Evolutionary conservation across 495 filamentous ascomycete genomes (phyloP).

Genomic region (Podospora pseudopauciseta): DNA sequence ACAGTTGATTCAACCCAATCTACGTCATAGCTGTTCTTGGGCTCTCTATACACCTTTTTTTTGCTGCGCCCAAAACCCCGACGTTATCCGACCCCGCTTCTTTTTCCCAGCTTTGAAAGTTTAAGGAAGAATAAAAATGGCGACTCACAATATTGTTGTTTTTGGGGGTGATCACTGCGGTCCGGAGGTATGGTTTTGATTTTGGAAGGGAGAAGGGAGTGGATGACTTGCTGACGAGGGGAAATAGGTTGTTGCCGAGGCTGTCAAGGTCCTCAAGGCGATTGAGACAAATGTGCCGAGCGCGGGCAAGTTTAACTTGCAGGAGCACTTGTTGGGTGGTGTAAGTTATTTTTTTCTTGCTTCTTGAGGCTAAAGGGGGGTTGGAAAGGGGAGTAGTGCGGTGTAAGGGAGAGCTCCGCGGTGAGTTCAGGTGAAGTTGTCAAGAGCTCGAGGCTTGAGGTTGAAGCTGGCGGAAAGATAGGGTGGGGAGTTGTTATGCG

Average conservation of each 20-base stretch:
- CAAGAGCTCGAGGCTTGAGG: not conserved
- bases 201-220: not conserved
- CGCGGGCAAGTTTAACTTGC: conserved; percentile 76
- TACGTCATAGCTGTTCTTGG: no score
- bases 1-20: no score
- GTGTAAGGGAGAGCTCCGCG: not conserved
- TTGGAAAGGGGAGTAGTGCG: not conserved
- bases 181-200: conserved; percentile 67
- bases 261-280: conserved; percentile 79
- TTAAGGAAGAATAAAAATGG: conserved; percentile 32
- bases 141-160: conserved; percentile 58
- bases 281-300: conserved; percentile 65
- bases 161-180: conserved; percentile 91
- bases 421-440: no score
- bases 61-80: no score
- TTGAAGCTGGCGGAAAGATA: no score
- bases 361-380: not conserved
- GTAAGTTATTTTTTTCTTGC: conserved; percentile 52
- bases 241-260: conserved; percentile 58
- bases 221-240: not conserved
- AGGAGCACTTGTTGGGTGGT: conserved; percentile 89
- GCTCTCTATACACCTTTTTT: no score
- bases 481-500: no score
- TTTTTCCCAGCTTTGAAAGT: no score
- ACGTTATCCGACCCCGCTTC: no score